Evolutionary conservation across 2,329 filamentous ascomycete genomes (phyloP).

Genomic region (Xylaria sp.): DNA sequence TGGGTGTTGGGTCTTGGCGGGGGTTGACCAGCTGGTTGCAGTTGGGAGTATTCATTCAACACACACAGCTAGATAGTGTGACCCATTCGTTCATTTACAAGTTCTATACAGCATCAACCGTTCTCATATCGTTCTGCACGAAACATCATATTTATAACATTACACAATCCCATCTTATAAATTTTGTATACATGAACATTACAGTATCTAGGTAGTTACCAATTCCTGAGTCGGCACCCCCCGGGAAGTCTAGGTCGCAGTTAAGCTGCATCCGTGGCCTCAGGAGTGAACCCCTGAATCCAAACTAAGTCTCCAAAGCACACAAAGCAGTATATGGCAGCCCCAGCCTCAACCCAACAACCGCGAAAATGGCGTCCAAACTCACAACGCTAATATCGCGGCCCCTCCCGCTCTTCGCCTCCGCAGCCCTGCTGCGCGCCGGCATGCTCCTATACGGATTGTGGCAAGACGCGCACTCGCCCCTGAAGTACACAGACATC

Average conservation of each 20-base stretch:
- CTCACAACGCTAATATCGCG: conserved; percentile 44
- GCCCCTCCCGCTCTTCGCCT: conserved; percentile 58
- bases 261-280: no score
- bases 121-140: background rate
- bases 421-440: conserved; percentile 69
- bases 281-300: background rate
- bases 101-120: background rate
- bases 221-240: no score
- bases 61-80: background rate
- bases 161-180: background rate
- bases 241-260: no score
- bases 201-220: no score
- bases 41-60: background rate
- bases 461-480: conserved; percentile 89
- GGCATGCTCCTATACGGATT: conserved; percentile 84
- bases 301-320: background rate
- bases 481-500: conserved; percentile 97
- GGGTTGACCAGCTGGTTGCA: conserved; percentile 17
- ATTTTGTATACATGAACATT: no score
- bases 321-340: conserved; percentile 9
- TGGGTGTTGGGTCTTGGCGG: background rate
- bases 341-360: no score
- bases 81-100: background rate
- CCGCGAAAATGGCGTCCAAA: conserved; percentile 6
- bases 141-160: background rate